Evolutionary conservation across 257 asterid species (phyloP).

Genomic region (Asclepias syriaca): DNA sequence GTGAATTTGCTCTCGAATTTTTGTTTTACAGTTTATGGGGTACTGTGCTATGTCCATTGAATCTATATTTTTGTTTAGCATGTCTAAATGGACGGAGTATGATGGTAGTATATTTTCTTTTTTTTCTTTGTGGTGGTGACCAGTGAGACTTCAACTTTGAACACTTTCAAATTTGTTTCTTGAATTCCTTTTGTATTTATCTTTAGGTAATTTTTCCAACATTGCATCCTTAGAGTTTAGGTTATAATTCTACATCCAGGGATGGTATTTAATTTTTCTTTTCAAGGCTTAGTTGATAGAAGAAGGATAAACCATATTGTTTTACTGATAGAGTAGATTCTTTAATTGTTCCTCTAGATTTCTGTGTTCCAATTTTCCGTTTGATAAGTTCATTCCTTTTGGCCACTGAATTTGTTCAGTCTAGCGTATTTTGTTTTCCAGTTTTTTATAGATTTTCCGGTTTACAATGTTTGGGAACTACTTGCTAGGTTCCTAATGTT

Average conservation of each 20-base stretch:
- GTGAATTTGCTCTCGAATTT: constrained; percentile 11
- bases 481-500: background rate
- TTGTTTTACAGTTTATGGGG: background rate
- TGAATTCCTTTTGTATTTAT: background rate
- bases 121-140: background rate
- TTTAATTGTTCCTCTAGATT: background rate
- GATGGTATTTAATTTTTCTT: background rate
- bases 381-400: background rate
- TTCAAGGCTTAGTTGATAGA: background rate
- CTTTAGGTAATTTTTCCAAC: background rate
- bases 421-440: background rate
- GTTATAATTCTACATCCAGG: background rate
- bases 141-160: background rate
- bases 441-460: background rate
- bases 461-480: background rate
- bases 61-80: background rate
- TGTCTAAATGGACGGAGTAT: background rate
- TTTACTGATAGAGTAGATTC: background rate
- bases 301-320: background rate
- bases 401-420: background rate
- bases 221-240: background rate
- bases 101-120: background rate
- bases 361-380: background rate
- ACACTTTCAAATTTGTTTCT: background rate
- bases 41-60: background rate